phyloP scores from a whole-genome alignment of 2,329 filamentous ascomycete species.

The Didymella lethalis region DNA sequence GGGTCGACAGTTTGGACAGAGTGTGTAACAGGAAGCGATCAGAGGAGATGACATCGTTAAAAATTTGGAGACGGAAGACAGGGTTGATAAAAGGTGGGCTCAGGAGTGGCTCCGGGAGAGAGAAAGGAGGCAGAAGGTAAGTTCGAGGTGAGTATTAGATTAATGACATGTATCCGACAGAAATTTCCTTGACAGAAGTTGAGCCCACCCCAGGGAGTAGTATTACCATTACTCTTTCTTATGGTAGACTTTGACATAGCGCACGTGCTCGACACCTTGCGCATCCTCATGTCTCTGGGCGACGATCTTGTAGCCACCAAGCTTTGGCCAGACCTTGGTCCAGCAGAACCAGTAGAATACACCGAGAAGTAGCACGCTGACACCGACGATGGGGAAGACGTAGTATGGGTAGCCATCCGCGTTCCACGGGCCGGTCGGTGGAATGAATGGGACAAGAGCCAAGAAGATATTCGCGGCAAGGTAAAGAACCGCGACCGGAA shows the following conservation, averaged over 20 bases:
- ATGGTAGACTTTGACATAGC: slow-evolving; percentile 45
- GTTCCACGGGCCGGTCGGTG: slow-evolving; percentile 52
- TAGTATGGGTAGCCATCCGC: slow-evolving; percentile 56
- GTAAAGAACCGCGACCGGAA: slow-evolving; percentile 49
- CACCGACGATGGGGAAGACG: slow-evolving; percentile 55
- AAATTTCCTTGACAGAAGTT: not conserved
- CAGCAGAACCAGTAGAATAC: slow-evolving; percentile 47
- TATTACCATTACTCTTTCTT: slow-evolving; percentile 28
- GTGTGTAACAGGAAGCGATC: not conserved
- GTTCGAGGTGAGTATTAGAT: not conserved
- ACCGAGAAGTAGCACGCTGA: slow-evolving; percentile 50
- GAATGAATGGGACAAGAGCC: slow-evolving; percentile 54
- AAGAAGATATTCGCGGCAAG: slow-evolving; percentile 54
- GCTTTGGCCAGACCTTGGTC: slow-evolving; percentile 33
- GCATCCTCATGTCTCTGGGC: slow-evolving; percentile 41
- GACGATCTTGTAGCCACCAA: slow-evolving; percentile 45
- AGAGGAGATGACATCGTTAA: not conserved
- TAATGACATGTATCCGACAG: not conserved
- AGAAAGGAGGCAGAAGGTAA: not conserved
- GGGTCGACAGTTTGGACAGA: not conserved
- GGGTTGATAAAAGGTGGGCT: not conserved
- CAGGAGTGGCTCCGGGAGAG: not conserved
- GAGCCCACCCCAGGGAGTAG: not conserved
- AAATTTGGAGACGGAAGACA: not conserved
- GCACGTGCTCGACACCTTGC: slow-evolving; percentile 41